A percentile compares a stretch with the other conserved stretches of the same genome.
Evolutionary conservation across 2,329 filamentous ascomycete genomes (phyloP).

Genomic region (Scleromitrula shiraiana): DNA sequence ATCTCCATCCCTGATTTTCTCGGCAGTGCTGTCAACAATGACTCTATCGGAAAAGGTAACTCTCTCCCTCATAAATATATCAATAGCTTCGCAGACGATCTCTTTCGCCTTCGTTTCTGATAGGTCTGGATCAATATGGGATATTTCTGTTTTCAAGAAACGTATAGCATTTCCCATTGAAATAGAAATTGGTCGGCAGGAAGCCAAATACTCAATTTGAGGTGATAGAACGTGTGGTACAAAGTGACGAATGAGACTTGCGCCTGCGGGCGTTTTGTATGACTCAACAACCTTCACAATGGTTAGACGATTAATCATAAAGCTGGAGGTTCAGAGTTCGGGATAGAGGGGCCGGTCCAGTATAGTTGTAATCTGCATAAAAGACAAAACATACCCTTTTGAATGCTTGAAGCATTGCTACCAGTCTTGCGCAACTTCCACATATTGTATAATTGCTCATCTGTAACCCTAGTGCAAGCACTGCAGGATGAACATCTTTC

Average conservation of each 20-base stretch:
- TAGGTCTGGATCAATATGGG: constrained; percentile 78
- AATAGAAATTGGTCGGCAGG: constrained; percentile 91
- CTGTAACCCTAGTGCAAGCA: constrained; percentile 80
- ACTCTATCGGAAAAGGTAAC: constrained; percentile 81
- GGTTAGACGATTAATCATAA: neutral
- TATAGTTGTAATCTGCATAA: too few species aligned
- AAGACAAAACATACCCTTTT: constrained; percentile 69
- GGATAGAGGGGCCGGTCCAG: too few species aligned
- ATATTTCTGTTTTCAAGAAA: constrained; percentile 87
- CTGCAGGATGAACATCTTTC: constrained; percentile 75
- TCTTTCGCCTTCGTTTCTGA: constrained; percentile 77
- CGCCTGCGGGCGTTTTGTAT: constrained; percentile 82
- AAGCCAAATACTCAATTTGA: constrained; percentile 90
- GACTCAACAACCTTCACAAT: constrained; percentile 68
- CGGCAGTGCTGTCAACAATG: constrained; percentile 68
- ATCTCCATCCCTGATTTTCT: constrained; percentile 70
- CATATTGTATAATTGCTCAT: constrained; percentile 75
- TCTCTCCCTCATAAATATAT: constrained; percentile 83
- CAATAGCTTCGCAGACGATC: constrained; percentile 70
- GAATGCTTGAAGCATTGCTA: constrained; percentile 82
- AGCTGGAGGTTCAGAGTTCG: neutral
- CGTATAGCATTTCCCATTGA: constrained; percentile 96
- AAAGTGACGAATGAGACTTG: constrained; percentile 81
- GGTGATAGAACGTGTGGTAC: constrained; percentile 85
- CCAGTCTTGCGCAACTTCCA: constrained; percentile 80